Evolutionary conservation across 352 stramenopile genomes (phyloP), one percentile per base, ranked within the genome.

Genomic region (Globisporangium barbulae): DNA sequence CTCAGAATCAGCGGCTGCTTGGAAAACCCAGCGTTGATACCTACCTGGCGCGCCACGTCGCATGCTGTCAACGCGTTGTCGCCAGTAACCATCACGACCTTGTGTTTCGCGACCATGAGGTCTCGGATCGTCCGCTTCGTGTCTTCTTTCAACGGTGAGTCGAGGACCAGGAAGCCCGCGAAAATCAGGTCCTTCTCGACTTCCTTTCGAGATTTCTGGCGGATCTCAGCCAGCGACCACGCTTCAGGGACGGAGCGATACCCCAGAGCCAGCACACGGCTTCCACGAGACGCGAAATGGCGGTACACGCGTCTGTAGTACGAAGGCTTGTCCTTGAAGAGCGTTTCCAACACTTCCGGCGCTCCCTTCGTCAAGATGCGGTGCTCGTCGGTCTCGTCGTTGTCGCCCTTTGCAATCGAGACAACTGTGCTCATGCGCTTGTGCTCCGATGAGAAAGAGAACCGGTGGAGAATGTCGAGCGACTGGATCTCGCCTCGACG

Each of bases 81-180:
- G 39, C 97, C 97, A 2, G 97, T 99, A 70, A 99, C 97, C 74
- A 99, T 98, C 9, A 96, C 79, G 19, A 92, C 73, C 31, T 79
- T 62, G 68, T 98, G 91, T 19, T 84, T 78, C 33, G 85, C 91
- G 10, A 59, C 64, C 25, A 79, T 59, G 6, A 99, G 75, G 64
- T 98, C 81, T 19, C 78, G 69, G 31, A 99, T 84, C 15, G 96
- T 88, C 5, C 78, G 67, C 49, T 75, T 83, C 13, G 93, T 97
- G 75, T 98, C 86, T 39, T 71, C 69, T 73, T 98, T 99, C 9
- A 99, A 71, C 2, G 95, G 93, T 70, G 91, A 98, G 55, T 97
- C 83, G 19, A 99, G 75, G 17, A 98, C 77, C 2, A 99, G 67
- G 54, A 99, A 97, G 15, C 96, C 97, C 7, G 74, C 89, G 73